Conservation (phyloP, 2,329 filamentous ascomycete genomes). For the Pseudocercospora eumusae region DNA sequence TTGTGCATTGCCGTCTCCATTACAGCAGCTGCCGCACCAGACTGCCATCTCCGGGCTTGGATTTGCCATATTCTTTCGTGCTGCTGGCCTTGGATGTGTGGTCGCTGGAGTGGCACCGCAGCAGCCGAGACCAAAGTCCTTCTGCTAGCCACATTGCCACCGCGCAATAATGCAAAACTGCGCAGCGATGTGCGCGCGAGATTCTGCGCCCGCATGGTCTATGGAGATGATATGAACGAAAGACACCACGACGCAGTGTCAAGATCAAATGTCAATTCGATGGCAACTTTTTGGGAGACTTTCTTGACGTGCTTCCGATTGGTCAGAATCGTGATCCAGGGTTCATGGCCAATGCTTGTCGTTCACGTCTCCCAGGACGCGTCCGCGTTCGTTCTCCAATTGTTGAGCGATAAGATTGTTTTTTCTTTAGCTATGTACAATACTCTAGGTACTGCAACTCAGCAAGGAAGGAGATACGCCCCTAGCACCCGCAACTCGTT, state of each 20-base stretch:
- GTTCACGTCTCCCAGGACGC: not conserved
- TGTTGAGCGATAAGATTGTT: too few species aligned
- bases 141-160: constrained; percentile 23
- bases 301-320: not conserved
- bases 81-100: constrained; percentile 30
- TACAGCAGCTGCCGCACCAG: constrained; percentile 35
- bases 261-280: not conserved
- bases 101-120: constrained; percentile 18
- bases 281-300: constrained; percentile 4
- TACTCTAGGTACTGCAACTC: too few species aligned
- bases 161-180: constrained; percentile 29
- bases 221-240: constrained; percentile 13
- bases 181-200: constrained; percentile 37
- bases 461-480: too few species aligned
- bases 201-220: constrained; percentile 24
- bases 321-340: not conserved
- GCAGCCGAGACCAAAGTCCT: constrained; percentile 33
- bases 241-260: not conserved
- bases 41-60: constrained; percentile 33
- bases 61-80: constrained; percentile 33
- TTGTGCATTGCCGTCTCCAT: constrained; percentile 60
- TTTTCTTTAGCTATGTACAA: too few species aligned
- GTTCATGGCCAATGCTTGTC: too few species aligned
- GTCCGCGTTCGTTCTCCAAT: not conserved
- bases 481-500: too few species aligned